These are phyloP conservation scores for Thuidium tamariscinum DNA, from an alignment of 225 moss, liverwort and hornwort genomes.

Conservation along the genomic window DNA sequence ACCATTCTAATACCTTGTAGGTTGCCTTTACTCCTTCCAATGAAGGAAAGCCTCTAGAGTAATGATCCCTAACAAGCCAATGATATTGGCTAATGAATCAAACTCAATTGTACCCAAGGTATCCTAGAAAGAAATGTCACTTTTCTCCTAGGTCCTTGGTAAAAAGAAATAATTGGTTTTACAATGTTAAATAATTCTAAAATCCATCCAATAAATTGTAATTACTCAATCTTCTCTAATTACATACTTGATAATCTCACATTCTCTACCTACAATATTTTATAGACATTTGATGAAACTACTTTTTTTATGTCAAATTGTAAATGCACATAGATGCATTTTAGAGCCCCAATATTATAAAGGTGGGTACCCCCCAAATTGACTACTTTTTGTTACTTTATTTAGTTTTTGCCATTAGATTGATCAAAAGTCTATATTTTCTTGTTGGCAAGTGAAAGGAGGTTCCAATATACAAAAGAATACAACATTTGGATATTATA, in stretches of 20 bases:
- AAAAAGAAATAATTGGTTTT: not conserved
- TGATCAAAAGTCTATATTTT: not conserved
- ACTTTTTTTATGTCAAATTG: not conserved
- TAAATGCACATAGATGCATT: not conserved
- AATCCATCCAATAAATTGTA: not conserved
- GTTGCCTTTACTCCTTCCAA: not conserved
- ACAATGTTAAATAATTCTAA: not conserved
- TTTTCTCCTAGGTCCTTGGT: not conserved
- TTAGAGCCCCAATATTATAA: no score
- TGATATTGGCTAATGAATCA: not conserved
- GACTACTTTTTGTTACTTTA: no score
- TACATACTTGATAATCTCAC: not conserved
- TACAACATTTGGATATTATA: accelerated
- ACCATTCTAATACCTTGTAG: not conserved
- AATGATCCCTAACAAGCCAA: not conserved
- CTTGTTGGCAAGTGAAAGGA: not conserved
- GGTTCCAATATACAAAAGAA: not conserved
- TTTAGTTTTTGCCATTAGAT: not conserved
- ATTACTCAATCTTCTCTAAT: not conserved
- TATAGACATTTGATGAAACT: not conserved
- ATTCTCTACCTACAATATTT: not conserved
- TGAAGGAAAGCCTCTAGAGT: not conserved
- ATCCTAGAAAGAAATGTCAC: not conserved
- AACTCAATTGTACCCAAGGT: not conserved
- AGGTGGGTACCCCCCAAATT: no score